Evolutionary conservation across 2,329 filamentous ascomycete genomes (phyloP).

Genomic region (Apiospora kogelbergensis): DNA sequence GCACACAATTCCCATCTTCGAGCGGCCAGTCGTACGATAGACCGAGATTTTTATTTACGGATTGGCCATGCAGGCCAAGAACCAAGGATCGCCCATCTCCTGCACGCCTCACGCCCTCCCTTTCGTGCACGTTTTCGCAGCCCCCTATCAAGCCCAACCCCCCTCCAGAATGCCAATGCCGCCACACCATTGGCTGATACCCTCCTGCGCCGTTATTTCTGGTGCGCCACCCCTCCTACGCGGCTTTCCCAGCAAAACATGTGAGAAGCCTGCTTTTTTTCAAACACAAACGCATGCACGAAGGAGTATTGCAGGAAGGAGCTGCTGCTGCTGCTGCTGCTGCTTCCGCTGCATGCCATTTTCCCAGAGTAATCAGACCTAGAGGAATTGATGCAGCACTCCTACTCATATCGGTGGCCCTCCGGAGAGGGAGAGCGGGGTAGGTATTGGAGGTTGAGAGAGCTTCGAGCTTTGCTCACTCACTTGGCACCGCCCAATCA

Average conservation of each 20-base stretch:
- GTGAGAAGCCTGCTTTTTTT: slow-evolving; percentile 6
- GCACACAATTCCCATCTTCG: background rate
- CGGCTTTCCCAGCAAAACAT: background rate
- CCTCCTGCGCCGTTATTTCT: background rate
- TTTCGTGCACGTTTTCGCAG: background rate
- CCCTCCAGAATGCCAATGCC: background rate
- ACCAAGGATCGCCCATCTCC: background rate
- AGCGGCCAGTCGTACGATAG: background rate
- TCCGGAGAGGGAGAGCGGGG: background rate
- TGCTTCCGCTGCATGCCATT: background rate
- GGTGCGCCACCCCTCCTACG: background rate
- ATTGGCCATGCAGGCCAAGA: slow-evolving; percentile 2
- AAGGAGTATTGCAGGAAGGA: background rate
- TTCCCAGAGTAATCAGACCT: background rate
- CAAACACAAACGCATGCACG: background rate
- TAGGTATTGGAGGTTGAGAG: background rate
- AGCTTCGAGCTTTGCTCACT: background rate
- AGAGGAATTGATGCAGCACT: background rate
- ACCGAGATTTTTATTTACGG: background rate
- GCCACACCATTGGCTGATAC: background rate
- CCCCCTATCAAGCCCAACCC: background rate
- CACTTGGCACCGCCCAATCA: background rate
- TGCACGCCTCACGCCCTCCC: background rate
- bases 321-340: background rate
- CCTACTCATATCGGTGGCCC: background rate